Evolutionary conservation across 768 basidiomycete genomes (phyloP), one percentile per base, ranked within the genome.

Genomic region (Tremella mesenterica): DNA sequence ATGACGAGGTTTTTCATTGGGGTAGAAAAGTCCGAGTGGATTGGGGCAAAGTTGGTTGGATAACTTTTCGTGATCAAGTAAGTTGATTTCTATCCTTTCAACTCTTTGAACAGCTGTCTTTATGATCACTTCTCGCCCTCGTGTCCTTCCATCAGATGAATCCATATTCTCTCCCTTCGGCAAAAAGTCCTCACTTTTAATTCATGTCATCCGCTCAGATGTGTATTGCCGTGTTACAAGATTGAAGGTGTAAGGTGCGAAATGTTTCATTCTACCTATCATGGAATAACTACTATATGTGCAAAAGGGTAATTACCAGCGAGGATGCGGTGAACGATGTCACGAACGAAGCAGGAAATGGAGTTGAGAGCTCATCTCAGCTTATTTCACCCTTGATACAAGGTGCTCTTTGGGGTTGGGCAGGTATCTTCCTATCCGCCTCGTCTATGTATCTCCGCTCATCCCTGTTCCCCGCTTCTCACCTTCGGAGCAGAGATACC

Each of bases 11-110:
- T n/a, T 72, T 72, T 34, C 65, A 67, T 25, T 70, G 69, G 69
- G 71, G 69, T 20, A 44, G 69, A 47, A 48, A 67, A 33, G 56
- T 70, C n/a, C 61, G 66, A 46, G 69, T 73, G 25, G 58, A 73
- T 31, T 73, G 67, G 67, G 44, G 52, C 8, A 61, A 56, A 53
- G 65, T 66, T 1, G 18, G 50, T 9, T 73, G 69, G 69, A 59
- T 73, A 2, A 73, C 71, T 3, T 41, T 73, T 1, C 51, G 69
- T 43, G 71, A 73, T 64, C 71, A 73, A 49, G 71, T 69, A 34
- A 58, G 69, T 63, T 14, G 41, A 8, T 43, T 25, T 25, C n/a
- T n/a, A n/a, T n/a, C n/a, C n/a, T n/a, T n/a, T n/a, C n/a, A n/a
- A n/a, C n/a, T n/a, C n/a, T n/a, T 18, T 47, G 18, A 14, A 33